Evolutionary conservation across 2,329 filamentous ascomycete genomes (phyloP), one percentile per base, ranked within the genome.

Genomic region (Ceratocystis eucalypticola): DNA sequence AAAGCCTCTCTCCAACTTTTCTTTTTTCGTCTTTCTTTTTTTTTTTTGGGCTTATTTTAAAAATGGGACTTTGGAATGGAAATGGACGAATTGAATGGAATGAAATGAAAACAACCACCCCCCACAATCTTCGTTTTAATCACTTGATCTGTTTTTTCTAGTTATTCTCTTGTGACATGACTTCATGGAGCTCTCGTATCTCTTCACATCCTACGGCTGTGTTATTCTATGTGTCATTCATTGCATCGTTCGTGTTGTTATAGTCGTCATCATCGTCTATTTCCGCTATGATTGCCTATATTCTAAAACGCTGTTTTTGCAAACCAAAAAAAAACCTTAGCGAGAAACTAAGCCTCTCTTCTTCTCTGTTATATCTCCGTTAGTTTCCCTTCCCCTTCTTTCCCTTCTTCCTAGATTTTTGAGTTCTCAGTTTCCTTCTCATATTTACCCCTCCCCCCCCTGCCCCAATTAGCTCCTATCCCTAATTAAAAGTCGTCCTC

Each of bases 271-370:
- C 53, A n/a, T 59, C n/a, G 15, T 59, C 53, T 59, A 59, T 59
- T 37, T 59, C 53, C 53, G 53, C 17, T 59, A 59, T 59, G 53
- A 59, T 59, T 59, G 53, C 53, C 30, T 30, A 59, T 59, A 59
- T 59, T 41, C 53, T 30, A 30, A 59, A 59, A 59, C 53, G 53
- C 53, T 30, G 12, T n/a, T 17, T 59, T 59, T 33, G 25, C n/a
- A 59, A 59, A 25, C 46, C 25, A 59, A 30, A 33, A 41, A 41
- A 41, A 17, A 15, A 10, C 28, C 3, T 5, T 4, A 12, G 25
- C 1, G 20, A 20, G 20, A 25, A 50, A 50, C 46, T 50, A 20
- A 53, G 20, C 20, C 22, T 8, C 25, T 5, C 15, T 30, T 22
- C 25, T 57, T 57, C 6, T 15, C 12, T 57, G 2, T 12, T 20